phyloP scores from a whole-genome alignment of 129 eudicot genomes.

The Helianthus annuus region HanXRQr2.0-SUNRISE NC_035448.2:51366313-51366812 shows the following conservation, averaged over 20 bases:
- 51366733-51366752: neutral
- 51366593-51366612: conserved; percentile 97
- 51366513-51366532: neutral
- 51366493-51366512: no score
- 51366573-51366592: conserved; percentile 18
- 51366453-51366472: no score
- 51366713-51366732: conserved; percentile 7
- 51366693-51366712: conserved; percentile 53
- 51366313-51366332: no score
- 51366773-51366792: no score
- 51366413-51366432: no score
- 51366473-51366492: no score
- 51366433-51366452: no score
- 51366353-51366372: no score
- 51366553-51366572: neutral
- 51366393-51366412: no score
- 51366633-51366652: conserved; percentile 90
- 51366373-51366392: no score
- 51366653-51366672: conserved; percentile 59
- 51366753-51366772: neutral
- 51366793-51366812: neutral
- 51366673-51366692: conserved; percentile 46
- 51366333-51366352: no score
- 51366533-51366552: neutral
- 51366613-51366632: conserved; percentile 87